Conservation (phyloP, 805 yeast genomes). For the Suhomyces tanzawaensis region DNA sequence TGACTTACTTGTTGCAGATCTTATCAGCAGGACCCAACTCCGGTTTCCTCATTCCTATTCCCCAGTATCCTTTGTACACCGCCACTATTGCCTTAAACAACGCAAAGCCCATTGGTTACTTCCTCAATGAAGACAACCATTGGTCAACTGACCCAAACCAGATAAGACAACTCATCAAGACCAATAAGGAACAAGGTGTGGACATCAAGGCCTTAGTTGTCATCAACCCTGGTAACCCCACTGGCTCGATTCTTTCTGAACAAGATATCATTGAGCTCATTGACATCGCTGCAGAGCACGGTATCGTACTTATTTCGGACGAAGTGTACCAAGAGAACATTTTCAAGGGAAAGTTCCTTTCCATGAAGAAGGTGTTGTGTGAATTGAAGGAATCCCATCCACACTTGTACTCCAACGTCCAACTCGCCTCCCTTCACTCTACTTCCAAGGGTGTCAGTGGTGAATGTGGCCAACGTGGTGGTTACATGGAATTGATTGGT, state of each 20-base stretch:
- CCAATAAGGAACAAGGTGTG: constrained; percentile 51
- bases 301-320: constrained; percentile 88
- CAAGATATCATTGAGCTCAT: constrained; percentile 70
- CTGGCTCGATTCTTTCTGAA: constrained; percentile 76
- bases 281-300: constrained; percentile 77
- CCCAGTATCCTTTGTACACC: constrained; percentile 96
- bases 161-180: constrained; percentile 52
- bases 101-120: constrained; percentile 83
- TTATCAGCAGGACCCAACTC: constrained; percentile 65
- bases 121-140: constrained; percentile 69
- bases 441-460: constrained; percentile 97
- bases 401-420: constrained; percentile 66
- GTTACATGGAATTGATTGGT: constrained; percentile 92
- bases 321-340: constrained; percentile 97
- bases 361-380: constrained; percentile 77
- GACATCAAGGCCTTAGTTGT: constrained; percentile 79
- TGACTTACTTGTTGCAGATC: constrained; percentile 70
- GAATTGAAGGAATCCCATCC: constrained; percentile 54
- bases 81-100: constrained; percentile 88
- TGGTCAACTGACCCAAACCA: constrained; percentile 82
- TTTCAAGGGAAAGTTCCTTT: constrained; percentile 75
- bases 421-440: constrained; percentile 92
- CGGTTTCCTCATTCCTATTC: constrained; percentile 90
- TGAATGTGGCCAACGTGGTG: constrained; percentile 99
- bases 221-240: constrained; percentile 98